phyloP scores from a whole-genome alignment of 768 basidiomycete species.

The Amanita fuliginea region DNA sequence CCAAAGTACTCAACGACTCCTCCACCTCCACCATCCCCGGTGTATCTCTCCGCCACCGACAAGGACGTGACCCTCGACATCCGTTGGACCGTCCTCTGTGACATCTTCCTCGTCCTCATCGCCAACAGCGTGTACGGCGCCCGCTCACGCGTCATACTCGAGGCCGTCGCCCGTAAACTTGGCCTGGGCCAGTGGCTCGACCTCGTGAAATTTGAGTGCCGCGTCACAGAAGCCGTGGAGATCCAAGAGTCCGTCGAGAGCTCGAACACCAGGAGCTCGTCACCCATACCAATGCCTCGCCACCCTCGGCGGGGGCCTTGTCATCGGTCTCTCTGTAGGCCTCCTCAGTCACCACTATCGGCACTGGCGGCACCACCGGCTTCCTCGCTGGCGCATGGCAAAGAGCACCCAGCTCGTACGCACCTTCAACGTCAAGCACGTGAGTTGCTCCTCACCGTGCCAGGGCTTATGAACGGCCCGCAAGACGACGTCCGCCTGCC shows the following conservation, averaged over 20 bases:
- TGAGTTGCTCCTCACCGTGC: constrained; percentile 89
- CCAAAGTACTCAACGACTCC: constrained; percentile 51
- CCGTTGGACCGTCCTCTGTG: constrained; percentile 96
- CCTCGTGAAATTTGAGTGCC: constrained; percentile 87
- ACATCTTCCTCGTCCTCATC: constrained; percentile 89
- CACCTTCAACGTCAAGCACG: constrained; percentile 94
- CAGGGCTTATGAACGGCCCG: constrained; percentile 86
- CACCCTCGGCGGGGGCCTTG: constrained; percentile 83
- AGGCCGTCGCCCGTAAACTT: constrained; percentile 73
- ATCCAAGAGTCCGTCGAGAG: constrained; percentile 90
- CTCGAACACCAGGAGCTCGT: constrained; percentile 58
- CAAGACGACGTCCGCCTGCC: constrained; percentile 94
- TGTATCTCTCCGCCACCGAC: constrained; percentile 80
- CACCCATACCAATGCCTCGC: constrained; percentile 69
- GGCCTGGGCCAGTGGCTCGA: constrained; percentile 93
- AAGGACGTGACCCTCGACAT: constrained; percentile 93
- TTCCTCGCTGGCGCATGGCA: constrained; percentile 95
- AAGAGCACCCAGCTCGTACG: constrained; percentile 77
- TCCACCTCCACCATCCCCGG: constrained; percentile 64
- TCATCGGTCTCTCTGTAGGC: constrained; percentile 94
- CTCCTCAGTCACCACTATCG: constrained; percentile 92
- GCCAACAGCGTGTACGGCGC: constrained; percentile 98
- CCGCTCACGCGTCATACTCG: constrained; percentile 85
- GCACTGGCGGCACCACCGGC: constrained; percentile 84
- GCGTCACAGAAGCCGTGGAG: constrained; percentile 92